Percentiles rank a stretch among this genome's conserved stretches.
Conservation (phyloP, 2,329 filamentous ascomycete species). For the Exophiala alcalophila region DNA sequence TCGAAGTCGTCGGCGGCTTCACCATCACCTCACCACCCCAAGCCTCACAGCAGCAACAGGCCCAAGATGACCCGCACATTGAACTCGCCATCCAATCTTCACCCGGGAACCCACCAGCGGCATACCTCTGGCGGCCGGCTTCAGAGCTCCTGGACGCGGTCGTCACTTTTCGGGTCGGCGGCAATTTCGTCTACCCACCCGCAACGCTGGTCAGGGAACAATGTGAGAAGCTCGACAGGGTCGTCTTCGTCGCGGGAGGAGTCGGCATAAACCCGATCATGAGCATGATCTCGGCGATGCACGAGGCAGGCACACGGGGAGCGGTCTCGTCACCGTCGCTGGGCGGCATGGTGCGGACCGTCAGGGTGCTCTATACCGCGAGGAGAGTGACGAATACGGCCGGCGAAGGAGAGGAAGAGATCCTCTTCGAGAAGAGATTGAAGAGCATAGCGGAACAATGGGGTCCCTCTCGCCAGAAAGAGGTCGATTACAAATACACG, state of each 20-base stretch:
- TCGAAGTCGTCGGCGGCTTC: conserved; percentile 75
- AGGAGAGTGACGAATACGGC: conserved; percentile 24
- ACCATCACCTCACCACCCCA: conserved; percentile 74
- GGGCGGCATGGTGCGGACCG: conserved; percentile 17
- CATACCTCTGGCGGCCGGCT: conserved; percentile 67
- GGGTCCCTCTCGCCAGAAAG: too few relatives aligned
- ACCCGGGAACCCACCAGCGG: conserved; percentile 67
- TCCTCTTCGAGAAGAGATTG: conserved; percentile 55
- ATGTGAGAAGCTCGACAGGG: conserved; percentile 48
- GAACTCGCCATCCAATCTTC: conserved; percentile 77
- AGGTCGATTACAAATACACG: conserved; percentile 42
- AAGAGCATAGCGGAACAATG: conserved; percentile 39
- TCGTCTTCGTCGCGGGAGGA: conserved; percentile 75
- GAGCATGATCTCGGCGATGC: conserved; percentile 31
- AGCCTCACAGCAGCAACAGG: conserved; percentile 36
- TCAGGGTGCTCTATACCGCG: conserved; percentile 27
- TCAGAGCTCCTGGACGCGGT: conserved; percentile 55
- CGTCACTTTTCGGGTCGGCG: conserved; percentile 70
- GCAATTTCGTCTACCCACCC: conserved; percentile 77
- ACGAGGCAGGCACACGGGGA: conserved; percentile 17
- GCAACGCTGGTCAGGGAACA: conserved; percentile 41
- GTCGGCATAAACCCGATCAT: conserved; percentile 66
- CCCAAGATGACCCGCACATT: conserved; percentile 51
- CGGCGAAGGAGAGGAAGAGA: conserved; percentile 31
- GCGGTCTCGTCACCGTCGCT: too few relatives aligned